Evolutionary conservation across 2,329 filamentous ascomycete genomes (phyloP).

Genomic region (Fusarium udum): DNA sequence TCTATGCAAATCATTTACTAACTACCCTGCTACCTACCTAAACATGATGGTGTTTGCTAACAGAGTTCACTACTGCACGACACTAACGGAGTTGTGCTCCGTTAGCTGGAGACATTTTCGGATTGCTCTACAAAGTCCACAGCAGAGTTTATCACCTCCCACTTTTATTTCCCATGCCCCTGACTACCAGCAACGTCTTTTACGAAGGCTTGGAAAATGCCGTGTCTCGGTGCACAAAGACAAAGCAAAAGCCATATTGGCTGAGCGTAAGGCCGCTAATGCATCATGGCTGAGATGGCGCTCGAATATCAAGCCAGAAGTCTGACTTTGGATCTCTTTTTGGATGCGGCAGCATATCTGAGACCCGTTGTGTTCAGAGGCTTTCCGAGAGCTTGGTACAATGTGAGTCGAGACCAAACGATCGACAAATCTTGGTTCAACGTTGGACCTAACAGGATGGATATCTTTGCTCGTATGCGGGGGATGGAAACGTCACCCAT

Average conservation of each 20-base stretch:
- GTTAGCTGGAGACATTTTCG: neutral
- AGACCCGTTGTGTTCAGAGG: neutral
- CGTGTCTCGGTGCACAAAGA: neutral
- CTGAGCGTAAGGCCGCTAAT: neutral
- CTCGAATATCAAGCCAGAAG: neutral
- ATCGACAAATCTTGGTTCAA: neutral
- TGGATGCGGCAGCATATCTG: neutral
- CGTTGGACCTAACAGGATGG: neutral
- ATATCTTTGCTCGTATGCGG: neutral
- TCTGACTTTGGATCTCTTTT: neutral
- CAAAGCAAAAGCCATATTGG: neutral
- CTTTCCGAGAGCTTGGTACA: neutral
- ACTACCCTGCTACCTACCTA: neutral
- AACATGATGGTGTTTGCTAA: neutral
- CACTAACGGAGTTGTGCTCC: neutral
- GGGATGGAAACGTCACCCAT: neutral
- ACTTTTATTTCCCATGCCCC: neutral
- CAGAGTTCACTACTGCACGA: conserved; percentile 4
- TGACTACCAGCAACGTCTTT: conserved; percentile 16
- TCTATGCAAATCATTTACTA: neutral
- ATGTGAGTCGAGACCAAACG: neutral
- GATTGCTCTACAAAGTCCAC: neutral
- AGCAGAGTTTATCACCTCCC: conserved; percentile 2
- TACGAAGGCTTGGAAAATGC: neutral
- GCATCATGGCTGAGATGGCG: conserved; percentile 2